These are phyloP conservation scores for Glycine tomentella DNA, from an alignment of 306 rosid species.

Conservation along the genomic window DNA sequence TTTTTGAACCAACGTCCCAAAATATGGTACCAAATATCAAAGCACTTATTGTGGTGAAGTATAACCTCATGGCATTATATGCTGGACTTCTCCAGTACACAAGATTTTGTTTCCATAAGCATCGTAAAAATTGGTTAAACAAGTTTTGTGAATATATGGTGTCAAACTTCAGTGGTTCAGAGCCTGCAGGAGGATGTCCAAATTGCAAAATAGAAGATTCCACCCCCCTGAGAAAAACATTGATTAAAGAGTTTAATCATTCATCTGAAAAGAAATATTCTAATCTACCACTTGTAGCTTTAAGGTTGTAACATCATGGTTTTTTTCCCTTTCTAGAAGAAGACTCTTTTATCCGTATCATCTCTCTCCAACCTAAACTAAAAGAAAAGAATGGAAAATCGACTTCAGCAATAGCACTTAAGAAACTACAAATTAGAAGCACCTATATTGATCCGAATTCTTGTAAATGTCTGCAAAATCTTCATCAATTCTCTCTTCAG, in stretches of 20 bases:
- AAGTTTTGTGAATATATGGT: slow-evolving; percentile 59
- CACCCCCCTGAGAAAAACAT: slow-evolving; percentile 62
- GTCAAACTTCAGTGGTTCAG: slow-evolving; percentile 66
- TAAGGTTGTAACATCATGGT: slow-evolving; percentile 3
- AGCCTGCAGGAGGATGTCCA: slow-evolving; percentile 65
- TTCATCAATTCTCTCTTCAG: slow-evolving; percentile 65
- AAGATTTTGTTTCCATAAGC: slow-evolving; percentile 88
- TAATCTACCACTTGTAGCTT: too few species aligned
- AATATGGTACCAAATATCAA: slow-evolving; percentile 71
- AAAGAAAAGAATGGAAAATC: background rate
- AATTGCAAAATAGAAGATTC: slow-evolving; percentile 69
- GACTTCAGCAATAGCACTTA: slow-evolving; percentile 1
- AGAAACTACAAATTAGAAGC: slow-evolving; percentile 20
- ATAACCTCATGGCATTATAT: slow-evolving; percentile 78
- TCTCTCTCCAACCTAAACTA: background rate
- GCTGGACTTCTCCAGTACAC: slow-evolving; percentile 93
- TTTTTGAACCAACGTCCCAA: slow-evolving; percentile 77
- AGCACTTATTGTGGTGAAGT: slow-evolving; percentile 75
- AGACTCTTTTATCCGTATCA: background rate
- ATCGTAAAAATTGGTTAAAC: slow-evolving; percentile 57
- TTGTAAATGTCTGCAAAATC: slow-evolving; percentile 72
- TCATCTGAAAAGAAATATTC: too few species aligned
- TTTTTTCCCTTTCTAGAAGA: slow-evolving; percentile 2
- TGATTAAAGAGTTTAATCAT: background rate
- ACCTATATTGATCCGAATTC: slow-evolving; percentile 75